Evolutionary conservation across 352 stramenopile species (phyloP).

Genomic region (Globisporangium solare): DNA sequence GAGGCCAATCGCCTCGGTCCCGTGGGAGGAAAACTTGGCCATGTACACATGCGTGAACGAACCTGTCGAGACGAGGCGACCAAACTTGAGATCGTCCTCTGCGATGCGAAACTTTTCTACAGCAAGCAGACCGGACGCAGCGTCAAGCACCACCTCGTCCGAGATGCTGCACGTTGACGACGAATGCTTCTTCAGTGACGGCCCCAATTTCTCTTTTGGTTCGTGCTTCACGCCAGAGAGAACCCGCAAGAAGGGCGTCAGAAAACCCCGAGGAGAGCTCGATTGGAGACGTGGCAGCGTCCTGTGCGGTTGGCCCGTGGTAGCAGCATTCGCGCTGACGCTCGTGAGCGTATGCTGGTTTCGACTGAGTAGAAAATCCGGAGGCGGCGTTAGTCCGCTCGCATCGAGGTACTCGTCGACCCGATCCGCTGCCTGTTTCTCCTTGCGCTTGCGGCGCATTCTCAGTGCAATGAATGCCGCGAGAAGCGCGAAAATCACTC

Average conservation of each 20-base stretch:
- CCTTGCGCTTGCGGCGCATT: conserved; percentile 9
- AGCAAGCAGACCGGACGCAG: too few relatives aligned
- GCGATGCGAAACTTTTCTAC: too few relatives aligned
- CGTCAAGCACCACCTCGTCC: not conserved
- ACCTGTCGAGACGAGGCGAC: too few relatives aligned
- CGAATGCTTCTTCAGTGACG: not conserved
- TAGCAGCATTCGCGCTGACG: too few relatives aligned
- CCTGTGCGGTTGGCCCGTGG: not conserved
- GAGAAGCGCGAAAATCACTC: conserved; percentile 7
- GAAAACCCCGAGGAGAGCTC: conserved; percentile 8
- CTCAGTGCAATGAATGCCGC: conserved; percentile 14
- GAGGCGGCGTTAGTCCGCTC: conserved; percentile 2
- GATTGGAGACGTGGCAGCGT: conserved; percentile 9
- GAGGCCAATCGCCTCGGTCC: conserved; percentile 5
- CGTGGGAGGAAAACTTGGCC: too few relatives aligned
- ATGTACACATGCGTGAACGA: too few relatives aligned
- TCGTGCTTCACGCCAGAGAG: conserved; percentile 10
- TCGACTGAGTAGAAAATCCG: not conserved
- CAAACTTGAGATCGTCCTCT: too few relatives aligned
- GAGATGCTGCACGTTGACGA: not conserved
- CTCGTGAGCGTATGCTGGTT: not conserved
- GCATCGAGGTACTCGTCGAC: conserved; percentile 10
- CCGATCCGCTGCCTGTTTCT: conserved; percentile 19
- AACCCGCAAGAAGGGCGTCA: conserved; percentile 9
- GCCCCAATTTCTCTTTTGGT: not conserved